Evolutionary conservation across 768 basidiomycete species (phyloP), one percentile per base, ranked within the genome.

Genomic region (Kwoniella pini): DNA sequence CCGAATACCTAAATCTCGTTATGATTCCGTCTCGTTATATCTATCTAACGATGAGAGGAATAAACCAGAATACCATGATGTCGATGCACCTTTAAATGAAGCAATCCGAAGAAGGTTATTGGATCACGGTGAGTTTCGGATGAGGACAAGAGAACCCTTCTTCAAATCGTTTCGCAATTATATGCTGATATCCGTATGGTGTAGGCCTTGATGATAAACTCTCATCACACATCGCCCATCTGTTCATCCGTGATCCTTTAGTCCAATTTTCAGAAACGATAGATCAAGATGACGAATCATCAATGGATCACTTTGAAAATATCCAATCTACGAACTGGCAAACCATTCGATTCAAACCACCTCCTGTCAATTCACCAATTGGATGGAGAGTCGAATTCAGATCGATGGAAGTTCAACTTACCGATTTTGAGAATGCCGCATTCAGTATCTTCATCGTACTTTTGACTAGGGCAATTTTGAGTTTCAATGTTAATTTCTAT

Each of bases 281-380:
- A 57, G 83, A 94, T 71, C 93, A 95, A 79, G 91, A 98, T 74
- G 93, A 99, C 76, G 79, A 81, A 44, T 81, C 81, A 7, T 95
- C 91, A 61, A 90, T 85, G 62, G 96, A 98, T 75, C 96, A 99
- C 76, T 98, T 98, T 64, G 96, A 99, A 89, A 98, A 97, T 72
- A 88, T 99, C 24, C 96, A 99, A 84, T 98, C 96, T 1, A 99
- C 96, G 3, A 99, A 99, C 73, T 99, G 96, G 96, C 96, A 99
- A 80, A 97, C 96, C 0, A 82, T 99, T 30, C 86, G 96, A 48
- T 99, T 99, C 84, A 99, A 99, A 77, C 96, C 96, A 2, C 96
- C 96, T 12, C 95, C 96, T 26, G 87, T 90, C 4, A 87, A 89
- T 55, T 92, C 95, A 4, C 77, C 86, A 6, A 97, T 98, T 55